Base-by-base conservation (phyloP, 148 eudicot species). In the Simmondsia chinensis region DNA sequence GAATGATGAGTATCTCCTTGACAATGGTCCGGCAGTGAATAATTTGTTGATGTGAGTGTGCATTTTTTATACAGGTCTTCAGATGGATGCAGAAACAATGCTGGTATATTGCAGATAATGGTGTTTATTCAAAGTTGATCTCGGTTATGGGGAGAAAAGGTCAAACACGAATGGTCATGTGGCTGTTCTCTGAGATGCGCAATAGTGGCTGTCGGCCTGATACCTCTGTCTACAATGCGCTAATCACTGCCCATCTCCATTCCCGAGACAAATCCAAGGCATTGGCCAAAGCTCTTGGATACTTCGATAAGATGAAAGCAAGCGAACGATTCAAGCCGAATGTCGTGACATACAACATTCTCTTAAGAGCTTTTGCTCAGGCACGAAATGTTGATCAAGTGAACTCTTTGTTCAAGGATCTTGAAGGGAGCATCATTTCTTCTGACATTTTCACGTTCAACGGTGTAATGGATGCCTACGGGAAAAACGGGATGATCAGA, bases 121-220 rank as follows among this genome's bases (percentile, higher is more conserved):
- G 94, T 18, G 74, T 91, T 20, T 91, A 91, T 48, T 89, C 93
- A 8, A 85, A 91, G 56, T 48, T 91, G 54, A 85, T 85, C 48
- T 91, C 94, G 9, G 88, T 85, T 8, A 91, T 85, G 95, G 97
- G 95, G 40, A 91, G 66, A 52, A 82, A 79, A 61, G 95, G 95
- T 47, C 97, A 85, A 55, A 85, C 75, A 16, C 64, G 93, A 22
- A 63, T 79, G 88, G 88, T 94, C 20, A 85, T 85, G 94, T 91
- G 97, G 97, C 88, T 79, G 22, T 85, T 91, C 83, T 85, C 97
- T 5, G 94, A 91, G 81, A 82, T 91, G 95, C 78, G 89, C 33
- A 91, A 77, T 42, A 91, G 86, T 57, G 95, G 95, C 9, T 91
- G 95, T 60, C 71, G 74, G 15, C 95, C 95, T 2, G 95, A 91